phyloP scores from a whole-genome alignment of 208 protist genomes.

The Leishmania turanica region DNA sequence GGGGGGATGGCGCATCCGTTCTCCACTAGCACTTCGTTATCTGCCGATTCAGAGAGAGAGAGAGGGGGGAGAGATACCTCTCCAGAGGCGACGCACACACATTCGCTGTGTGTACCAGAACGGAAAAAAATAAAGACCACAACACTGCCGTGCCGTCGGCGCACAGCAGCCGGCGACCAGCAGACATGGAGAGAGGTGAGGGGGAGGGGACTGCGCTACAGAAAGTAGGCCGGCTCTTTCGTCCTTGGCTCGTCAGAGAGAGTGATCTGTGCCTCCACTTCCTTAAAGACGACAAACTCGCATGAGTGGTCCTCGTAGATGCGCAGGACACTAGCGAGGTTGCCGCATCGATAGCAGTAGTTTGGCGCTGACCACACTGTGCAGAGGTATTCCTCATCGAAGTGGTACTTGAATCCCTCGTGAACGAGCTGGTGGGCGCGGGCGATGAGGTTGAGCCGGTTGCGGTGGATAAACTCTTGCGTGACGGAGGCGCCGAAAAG shows the following conservation, averaged over 20 bases:
- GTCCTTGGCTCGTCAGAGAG: constrained; percentile 35
- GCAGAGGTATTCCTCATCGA: constrained; percentile 82
- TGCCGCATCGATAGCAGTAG: constrained; percentile 98
- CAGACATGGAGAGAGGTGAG: not conserved
- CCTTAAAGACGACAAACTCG: constrained; percentile 84
- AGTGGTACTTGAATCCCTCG: constrained; percentile 92
- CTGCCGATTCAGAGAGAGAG: not conserved
- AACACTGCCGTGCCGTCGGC: not conserved
- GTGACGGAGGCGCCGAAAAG: constrained; percentile 82
- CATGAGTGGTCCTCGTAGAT: constrained; percentile 90
- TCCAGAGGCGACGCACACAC: too few species aligned
- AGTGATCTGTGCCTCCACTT: constrained; percentile 66
- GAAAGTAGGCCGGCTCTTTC: constrained; percentile 70
- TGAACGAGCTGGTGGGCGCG: constrained; percentile 92
- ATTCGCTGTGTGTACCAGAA: not conserved
- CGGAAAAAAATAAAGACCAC: not conserved
- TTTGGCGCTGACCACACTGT: constrained; percentile 99
- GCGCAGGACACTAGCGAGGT: constrained; percentile 93
- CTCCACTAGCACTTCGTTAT: not conserved
- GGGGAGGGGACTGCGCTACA: constrained; percentile 31
- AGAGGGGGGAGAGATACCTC: too few species aligned
- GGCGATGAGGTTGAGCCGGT: constrained; percentile 82
- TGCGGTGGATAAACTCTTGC: constrained; percentile 85
- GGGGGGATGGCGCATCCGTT: not conserved
- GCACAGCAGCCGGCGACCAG: not conserved